Conservation (phyloP, 2,329 filamentous ascomycete species). For the Cercospora brassicicola region DNA sequence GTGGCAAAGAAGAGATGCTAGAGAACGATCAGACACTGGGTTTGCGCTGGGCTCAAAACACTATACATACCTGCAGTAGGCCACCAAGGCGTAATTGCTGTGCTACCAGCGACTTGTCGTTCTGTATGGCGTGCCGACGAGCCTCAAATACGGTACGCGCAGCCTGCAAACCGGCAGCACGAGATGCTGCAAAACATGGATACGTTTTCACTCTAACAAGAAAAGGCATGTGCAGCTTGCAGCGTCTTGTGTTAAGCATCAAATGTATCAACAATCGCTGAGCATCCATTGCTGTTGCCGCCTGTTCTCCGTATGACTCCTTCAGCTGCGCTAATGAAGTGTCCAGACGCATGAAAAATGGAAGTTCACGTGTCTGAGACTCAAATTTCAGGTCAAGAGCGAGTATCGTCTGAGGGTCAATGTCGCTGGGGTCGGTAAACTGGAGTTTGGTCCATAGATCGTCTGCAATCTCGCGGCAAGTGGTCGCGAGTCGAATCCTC, state of each 20-base stretch:
- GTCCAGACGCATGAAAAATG: constrained; percentile 21
- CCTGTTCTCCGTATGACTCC: constrained; percentile 14
- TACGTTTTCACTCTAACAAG: constrained; percentile 29
- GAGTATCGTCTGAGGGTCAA: constrained; percentile 24
- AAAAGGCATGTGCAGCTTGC: constrained; percentile 35
- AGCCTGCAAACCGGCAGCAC: constrained; percentile 26
- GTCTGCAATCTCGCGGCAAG: constrained; percentile 47
- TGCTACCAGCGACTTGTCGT: background rate
- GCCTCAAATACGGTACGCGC: constrained; percentile 26
- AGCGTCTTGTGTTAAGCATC: constrained; percentile 28
- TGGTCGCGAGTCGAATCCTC: constrained; percentile 44
- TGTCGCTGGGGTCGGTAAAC: constrained; percentile 13
- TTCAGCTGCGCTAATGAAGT: constrained; percentile 15
- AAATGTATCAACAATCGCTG: constrained; percentile 27
- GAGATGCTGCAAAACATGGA: constrained; percentile 25
- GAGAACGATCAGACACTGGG: background rate
- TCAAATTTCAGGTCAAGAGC: constrained; percentile 28
- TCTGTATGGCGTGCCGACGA: constrained; percentile 12
- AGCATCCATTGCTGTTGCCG: constrained; percentile 8
- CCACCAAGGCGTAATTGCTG: constrained; percentile 18
- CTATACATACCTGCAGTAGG: constrained; percentile 18
- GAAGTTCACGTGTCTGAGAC: constrained; percentile 23
- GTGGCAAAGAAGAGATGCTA: constrained; percentile 33
- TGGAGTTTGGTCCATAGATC: constrained; percentile 30
- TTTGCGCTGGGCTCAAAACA: background rate